Conservation (phyloP, 2,329 filamentous ascomycete species). For the Aspergillus bombycis region DNA sequence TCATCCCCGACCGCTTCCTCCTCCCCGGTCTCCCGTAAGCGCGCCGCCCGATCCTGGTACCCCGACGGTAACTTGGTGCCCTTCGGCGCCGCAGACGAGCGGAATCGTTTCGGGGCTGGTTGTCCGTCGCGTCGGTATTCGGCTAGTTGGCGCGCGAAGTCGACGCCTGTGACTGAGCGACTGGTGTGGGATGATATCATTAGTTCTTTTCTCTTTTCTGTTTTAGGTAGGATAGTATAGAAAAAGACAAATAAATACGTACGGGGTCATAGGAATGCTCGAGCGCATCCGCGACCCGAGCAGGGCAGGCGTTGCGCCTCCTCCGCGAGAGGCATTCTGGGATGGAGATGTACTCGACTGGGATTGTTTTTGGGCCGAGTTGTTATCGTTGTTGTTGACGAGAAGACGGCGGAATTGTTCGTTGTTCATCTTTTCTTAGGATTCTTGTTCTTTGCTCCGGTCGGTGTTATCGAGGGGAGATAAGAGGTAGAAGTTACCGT, state of each 20-base stretch:
- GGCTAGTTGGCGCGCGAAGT: constrained; percentile 83
- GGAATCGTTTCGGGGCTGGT: constrained; percentile 72
- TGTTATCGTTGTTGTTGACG: constrained; percentile 46
- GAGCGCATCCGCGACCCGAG: constrained; percentile 78
- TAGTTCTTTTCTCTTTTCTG: neutral
- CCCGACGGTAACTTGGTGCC: constrained; percentile 78
- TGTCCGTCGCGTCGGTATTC: constrained; percentile 65
- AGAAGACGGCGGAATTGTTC: constrained; percentile 87
- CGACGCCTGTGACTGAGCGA: constrained; percentile 66
- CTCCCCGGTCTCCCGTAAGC: constrained; percentile 61
- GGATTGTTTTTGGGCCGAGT: constrained; percentile 7
- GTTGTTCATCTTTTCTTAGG: constrained; percentile 75
- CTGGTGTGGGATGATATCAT: constrained; percentile 42
- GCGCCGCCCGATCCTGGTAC: constrained; percentile 79
- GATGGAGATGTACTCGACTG: neutral
- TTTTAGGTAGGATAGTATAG: neutral
- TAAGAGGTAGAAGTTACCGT: neutral
- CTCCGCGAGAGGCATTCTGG: constrained; percentile 26
- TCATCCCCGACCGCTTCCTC: constrained; percentile 41
- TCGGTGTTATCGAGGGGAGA: neutral
- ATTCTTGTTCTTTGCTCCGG: neutral
- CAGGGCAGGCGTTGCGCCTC: constrained; percentile 54
- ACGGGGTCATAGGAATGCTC: constrained; percentile 95
- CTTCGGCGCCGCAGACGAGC: constrained; percentile 74
- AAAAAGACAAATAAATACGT: constrained; percentile 50